A percentile compares a stretch with the other conserved stretches of the same genome.
Evolutionary conservation across 371 early-diverging fungal genomes (phyloP).

Genomic region (Polyrhizophydium stewartii): DNA sequence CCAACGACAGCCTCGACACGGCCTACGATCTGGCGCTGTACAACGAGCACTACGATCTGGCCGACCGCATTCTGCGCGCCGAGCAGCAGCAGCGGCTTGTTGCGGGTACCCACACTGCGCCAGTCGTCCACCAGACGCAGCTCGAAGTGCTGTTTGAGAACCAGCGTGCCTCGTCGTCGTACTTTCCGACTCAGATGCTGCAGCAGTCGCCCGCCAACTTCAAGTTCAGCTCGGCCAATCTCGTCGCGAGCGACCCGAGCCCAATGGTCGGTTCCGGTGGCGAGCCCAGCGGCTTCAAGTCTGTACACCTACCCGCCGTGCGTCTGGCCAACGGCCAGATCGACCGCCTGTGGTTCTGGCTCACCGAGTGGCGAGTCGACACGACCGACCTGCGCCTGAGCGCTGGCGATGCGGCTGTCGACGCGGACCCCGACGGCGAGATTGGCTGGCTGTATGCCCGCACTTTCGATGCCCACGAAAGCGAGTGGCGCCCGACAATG

Average conservation of each 20-base stretch:
- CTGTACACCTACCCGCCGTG: conserved; percentile 44
- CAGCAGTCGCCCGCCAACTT: background rate
- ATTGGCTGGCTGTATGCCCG: conserved; percentile 68
- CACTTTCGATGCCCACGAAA: conserved; percentile 28
- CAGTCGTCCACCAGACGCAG: conserved; percentile 52
- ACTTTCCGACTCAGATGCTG: conserved; percentile 17
- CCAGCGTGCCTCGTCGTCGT: conserved; percentile 51
- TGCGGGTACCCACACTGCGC: background rate
- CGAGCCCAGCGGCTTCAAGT: conserved; percentile 49
- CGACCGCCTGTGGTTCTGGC: conserved; percentile 67
- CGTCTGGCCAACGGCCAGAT: conserved; percentile 8
- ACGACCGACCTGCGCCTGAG: conserved; percentile 49
- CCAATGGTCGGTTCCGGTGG: conserved; percentile 61
- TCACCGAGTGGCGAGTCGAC: conserved; percentile 79
- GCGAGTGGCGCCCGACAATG: conserved; percentile 52
- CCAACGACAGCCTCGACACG: conserved; percentile 66
- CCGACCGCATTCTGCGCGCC: conserved; percentile 37
- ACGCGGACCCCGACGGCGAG: conserved; percentile 39
- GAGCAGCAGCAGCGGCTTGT: conserved; percentile 7
- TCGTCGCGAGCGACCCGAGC: conserved; percentile 48
- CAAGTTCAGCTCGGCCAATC: conserved; percentile 26
- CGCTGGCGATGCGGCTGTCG: background rate
- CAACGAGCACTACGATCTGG: conserved; percentile 58
- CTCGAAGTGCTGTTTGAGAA: conserved; percentile 65
- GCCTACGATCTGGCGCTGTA: conserved; percentile 80